Percentiles rank a stretch among this genome's conserved stretches.
phyloP scores from a whole-genome alignment of 345 rosid genomes.

The Clausena lansium region DNA sequence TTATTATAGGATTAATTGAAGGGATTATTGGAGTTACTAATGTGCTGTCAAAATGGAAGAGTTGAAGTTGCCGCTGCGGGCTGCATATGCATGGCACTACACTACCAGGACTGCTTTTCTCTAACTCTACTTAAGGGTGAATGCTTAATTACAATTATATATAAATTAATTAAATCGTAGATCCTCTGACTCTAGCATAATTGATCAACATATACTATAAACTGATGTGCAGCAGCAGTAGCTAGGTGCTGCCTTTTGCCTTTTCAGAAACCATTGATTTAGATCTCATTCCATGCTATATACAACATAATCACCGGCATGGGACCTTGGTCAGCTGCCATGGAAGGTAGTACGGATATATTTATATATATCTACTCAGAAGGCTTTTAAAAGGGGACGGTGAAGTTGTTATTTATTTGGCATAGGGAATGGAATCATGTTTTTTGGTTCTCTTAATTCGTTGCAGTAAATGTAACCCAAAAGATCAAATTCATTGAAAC shows the following conservation, averaged over 20 bases:
- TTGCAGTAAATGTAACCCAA: neutral
- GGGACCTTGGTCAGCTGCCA: neutral
- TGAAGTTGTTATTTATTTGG: constrained; percentile 10
- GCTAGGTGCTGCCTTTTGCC: neutral
- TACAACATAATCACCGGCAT: neutral
- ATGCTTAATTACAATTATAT: too few relatives aligned
- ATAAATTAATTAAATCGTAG: neutral
- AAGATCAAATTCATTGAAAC: neutral
- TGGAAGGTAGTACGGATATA: neutral
- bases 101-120: too few relatives aligned
- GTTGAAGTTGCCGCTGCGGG: too few relatives aligned
- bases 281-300: neutral
- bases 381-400: constrained; percentile 13
- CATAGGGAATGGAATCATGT: constrained; percentile 24
- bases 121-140: too few relatives aligned
- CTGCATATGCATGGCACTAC: too few relatives aligned
- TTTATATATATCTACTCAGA: too few relatives aligned
- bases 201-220: neutral
- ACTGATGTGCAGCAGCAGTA: neutral
- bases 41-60: too few relatives aligned
- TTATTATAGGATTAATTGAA: too few relatives aligned
- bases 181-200: neutral
- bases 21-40: too few relatives aligned
- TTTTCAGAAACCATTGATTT: neutral
- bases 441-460: neutral